Conservation (phyloP, 2,329 filamentous ascomycete genomes). For the Drechslerella stenobrocha region DNA sequence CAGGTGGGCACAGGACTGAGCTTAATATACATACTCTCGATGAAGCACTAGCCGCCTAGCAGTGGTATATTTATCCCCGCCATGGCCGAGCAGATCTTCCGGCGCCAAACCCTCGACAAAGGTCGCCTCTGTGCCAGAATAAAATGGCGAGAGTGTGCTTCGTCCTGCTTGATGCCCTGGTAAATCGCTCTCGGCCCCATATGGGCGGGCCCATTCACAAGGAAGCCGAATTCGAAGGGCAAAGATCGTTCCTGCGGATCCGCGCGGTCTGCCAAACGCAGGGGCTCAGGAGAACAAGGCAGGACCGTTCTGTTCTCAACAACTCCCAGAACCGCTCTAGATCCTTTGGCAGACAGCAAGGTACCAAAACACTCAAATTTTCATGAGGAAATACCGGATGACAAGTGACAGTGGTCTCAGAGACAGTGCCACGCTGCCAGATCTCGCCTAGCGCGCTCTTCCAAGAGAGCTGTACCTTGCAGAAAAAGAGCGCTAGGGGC, state of each 20-base stretch:
- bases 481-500: too few species aligned
- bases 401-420: not conserved
- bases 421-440: not conserved
- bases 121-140: too few species aligned
- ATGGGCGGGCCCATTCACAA: too few species aligned
- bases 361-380: slow-evolving; percentile 8
- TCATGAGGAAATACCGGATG: not conserved
- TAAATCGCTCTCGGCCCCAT: not conserved
- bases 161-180: too few species aligned
- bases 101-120: too few species aligned
- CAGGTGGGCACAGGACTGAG: too few species aligned
- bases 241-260: slow-evolving; percentile 14
- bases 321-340: slow-evolving; percentile 23
- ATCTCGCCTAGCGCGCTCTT: not conserved
- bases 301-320: slow-evolving; percentile 32
- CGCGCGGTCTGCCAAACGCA: slow-evolving; percentile 47
- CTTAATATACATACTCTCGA: too few species aligned
- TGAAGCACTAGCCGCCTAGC: too few species aligned
- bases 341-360: not conserved
- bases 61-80: too few species aligned
- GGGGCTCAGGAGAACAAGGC: slow-evolving; percentile 34
- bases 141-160: too few species aligned
- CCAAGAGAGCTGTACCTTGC: too few species aligned
- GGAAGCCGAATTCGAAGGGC: not conserved
- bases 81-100: too few species aligned